A percentile compares a stretch with the other conserved stretches of the same genome.
Evolutionary conservation across 352 stramenopile genomes (phyloP).

Genomic region (Phytophthora pluvialis): DNA sequence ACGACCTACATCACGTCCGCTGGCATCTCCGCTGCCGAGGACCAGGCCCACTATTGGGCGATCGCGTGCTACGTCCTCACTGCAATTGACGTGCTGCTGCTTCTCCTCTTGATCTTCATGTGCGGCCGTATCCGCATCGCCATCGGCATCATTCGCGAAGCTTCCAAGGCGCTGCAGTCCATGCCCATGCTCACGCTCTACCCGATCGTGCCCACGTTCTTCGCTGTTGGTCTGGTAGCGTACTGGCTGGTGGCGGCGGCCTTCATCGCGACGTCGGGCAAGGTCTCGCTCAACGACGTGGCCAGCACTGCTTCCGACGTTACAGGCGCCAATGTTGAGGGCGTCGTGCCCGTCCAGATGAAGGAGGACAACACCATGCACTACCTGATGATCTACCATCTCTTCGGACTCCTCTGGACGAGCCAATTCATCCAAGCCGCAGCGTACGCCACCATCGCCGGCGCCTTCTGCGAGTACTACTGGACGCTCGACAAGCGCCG

Average conservation of each 20-base stretch:
- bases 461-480: constrained; percentile 88
- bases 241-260: constrained; percentile 83
- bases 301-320: constrained; percentile 30
- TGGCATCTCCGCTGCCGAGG: constrained; percentile 47
- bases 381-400: constrained; percentile 85
- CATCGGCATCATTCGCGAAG: constrained; percentile 88
- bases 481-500: constrained; percentile 85
- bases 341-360: constrained; percentile 40
- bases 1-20: constrained; percentile 66
- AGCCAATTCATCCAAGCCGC: constrained; percentile 86
- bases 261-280: constrained; percentile 79
- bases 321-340: constrained; percentile 31
- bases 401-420: constrained; percentile 88
- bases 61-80: constrained; percentile 84
- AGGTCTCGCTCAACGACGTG: constrained; percentile 58
- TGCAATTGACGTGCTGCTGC: constrained; percentile 60
- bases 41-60: constrained; percentile 74
- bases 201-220: constrained; percentile 73
- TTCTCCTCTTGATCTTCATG: constrained; percentile 82
- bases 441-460: constrained; percentile 77
- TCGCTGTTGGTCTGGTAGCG: constrained; percentile 65
- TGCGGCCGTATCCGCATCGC: constrained; percentile 85
- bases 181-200: constrained; percentile 86
- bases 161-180: constrained; percentile 74
- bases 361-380: constrained; percentile 71